phyloP scores from a whole-genome alignment of 2,329 filamentous ascomycete species.

The Fusarium avenaceum region DNA sequence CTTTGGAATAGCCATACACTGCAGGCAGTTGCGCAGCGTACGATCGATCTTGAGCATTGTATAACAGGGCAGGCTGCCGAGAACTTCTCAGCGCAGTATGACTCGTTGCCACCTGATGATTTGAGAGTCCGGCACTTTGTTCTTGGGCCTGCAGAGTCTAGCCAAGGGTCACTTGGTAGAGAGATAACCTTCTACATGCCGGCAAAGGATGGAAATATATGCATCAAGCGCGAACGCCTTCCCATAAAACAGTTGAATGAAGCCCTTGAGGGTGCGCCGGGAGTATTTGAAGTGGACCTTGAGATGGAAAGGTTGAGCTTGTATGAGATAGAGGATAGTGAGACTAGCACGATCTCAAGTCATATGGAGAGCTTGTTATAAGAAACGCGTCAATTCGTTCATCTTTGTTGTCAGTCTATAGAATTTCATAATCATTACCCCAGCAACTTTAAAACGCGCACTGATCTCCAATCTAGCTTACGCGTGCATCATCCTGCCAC shows the following conservation, averaged over 20 bases:
- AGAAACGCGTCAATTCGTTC: conserved; percentile 17
- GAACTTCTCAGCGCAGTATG: not conserved
- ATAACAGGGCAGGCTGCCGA: not conserved
- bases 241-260: not conserved
- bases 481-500: not conserved
- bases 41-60: conserved; percentile 22
- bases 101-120: conserved; percentile 1
- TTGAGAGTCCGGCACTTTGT: conserved; percentile 28
- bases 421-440: conserved; percentile 31
- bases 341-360: not conserved
- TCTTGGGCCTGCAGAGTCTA: conserved; percentile 9
- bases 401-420: conserved; percentile 8
- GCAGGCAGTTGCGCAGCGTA: conserved; percentile 23
- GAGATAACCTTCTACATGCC: conserved; percentile 23
- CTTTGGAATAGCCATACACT: conserved; percentile 26
- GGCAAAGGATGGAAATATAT: not conserved
- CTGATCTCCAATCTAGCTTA: not conserved
- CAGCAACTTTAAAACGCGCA: conserved; percentile 2
- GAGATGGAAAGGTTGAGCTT: not conserved
- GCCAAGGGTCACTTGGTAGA: not conserved
- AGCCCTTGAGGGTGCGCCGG: conserved; percentile 1
- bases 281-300: conserved; percentile 18
- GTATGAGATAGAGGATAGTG: not conserved
- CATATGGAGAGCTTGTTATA: not conserved
- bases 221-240: conserved; percentile 13